A percentile compares a stretch with the other conserved stretches of the same genome.
phyloP scores from a whole-genome alignment of 1,284 basidiomycete genomes.

The Apiotrichum veenhuisii region DNA sequence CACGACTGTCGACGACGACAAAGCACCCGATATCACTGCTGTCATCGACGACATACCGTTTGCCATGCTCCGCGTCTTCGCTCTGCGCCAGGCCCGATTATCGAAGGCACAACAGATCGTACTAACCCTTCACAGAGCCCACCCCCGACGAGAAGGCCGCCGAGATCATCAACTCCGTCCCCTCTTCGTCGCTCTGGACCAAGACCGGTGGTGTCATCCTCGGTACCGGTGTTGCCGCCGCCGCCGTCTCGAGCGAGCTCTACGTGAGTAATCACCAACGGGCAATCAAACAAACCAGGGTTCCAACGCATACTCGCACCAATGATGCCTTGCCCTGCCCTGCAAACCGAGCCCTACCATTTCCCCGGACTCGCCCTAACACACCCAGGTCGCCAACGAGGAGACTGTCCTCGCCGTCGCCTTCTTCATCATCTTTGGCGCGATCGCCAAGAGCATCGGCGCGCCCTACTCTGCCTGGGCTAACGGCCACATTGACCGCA shows the following conservation, averaged over 20 bases:
- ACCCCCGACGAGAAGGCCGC: constrained; percentile 84
- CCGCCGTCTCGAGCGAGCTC: constrained; percentile 94
- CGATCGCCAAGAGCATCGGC: constrained; percentile 72
- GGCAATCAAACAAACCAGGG: no score
- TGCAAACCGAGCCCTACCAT: no score
- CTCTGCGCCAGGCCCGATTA: no score
- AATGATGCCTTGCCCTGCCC: no score
- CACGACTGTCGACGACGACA: no score
- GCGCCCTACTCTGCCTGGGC: constrained; percentile 95
- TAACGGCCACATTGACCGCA: constrained; percentile 74
- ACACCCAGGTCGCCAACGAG: constrained; percentile 78
- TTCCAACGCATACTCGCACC: no score
- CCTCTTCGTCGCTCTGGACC: constrained; percentile 85
- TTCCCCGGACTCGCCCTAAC: no score
- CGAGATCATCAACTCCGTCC: constrained; percentile 86
- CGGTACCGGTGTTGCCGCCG: constrained; percentile 82
- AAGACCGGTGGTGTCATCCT: constrained; percentile 91
- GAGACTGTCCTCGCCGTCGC: constrained; percentile 81
- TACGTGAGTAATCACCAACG: constrained; percentile 59
- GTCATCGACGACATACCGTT: no score
- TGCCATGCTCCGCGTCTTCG: no score
- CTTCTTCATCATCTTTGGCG: constrained; percentile 80
- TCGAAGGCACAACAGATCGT: no score
- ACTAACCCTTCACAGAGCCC: constrained; percentile 32
- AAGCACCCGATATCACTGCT: no score